Evolutionary conservation across 148 eudicot genomes (phyloP).

Genomic region (Camellia sinensis): DNA sequence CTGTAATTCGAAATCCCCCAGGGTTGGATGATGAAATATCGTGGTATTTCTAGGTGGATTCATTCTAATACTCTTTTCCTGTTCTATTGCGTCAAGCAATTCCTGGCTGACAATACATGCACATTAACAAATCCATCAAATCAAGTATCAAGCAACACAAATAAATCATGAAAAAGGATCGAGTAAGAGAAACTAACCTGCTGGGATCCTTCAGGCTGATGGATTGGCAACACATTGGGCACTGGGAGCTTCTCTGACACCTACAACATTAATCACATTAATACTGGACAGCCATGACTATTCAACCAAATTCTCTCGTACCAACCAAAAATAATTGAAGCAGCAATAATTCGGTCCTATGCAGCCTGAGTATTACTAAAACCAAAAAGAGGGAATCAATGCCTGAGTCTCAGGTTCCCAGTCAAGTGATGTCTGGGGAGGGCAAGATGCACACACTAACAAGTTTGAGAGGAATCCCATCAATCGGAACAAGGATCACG

Average conservation of each 20-base stretch:
- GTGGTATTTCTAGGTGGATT: slow-evolving; percentile 70
- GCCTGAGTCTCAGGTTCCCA: too few species aligned
- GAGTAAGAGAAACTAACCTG: slow-evolving; percentile 38
- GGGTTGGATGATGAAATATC: slow-evolving; percentile 85
- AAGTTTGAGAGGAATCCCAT: background rate
- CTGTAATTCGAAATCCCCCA: slow-evolving; percentile 86
- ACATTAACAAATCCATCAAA: background rate
- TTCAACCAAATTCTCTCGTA: background rate
- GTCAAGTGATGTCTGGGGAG: too few species aligned
- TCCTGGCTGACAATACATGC: slow-evolving; percentile 65
- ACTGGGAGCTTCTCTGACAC: slow-evolving; percentile 99
- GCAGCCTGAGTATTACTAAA: background rate
- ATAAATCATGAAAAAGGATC: background rate
- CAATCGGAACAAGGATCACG: background rate
- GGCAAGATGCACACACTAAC: background rate
- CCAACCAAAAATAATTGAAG: slow-evolving; percentile 2
- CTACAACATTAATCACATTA: slow-evolving; percentile 31
- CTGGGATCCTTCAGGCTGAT: slow-evolving; percentile 86
- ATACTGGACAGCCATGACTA: background rate
- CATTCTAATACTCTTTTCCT: slow-evolving; percentile 62
- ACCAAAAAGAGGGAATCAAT: background rate
- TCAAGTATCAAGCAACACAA: background rate
- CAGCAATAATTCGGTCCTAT: background rate
- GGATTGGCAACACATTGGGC: slow-evolving; percentile 99
- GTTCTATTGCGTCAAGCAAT: slow-evolving; percentile 80